Conservation (phyloP, 495 filamentous ascomycete genomes). For the Aspergillus sclerotiicarbonarius region DNA sequence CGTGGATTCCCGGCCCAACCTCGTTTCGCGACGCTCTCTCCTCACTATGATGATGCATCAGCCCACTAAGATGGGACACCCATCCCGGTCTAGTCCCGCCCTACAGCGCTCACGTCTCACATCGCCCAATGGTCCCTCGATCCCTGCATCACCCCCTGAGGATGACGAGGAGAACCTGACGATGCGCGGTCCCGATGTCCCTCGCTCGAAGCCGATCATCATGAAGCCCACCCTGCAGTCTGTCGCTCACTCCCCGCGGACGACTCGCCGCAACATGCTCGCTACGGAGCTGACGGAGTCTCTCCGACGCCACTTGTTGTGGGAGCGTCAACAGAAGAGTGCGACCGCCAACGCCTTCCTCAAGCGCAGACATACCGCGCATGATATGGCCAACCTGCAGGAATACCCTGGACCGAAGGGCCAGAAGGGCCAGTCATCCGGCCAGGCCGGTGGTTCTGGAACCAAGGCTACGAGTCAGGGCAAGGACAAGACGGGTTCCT, state of each 20-base stretch:
- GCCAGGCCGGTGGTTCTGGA: conserved; percentile 16
- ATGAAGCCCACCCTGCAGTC: conserved; percentile 59
- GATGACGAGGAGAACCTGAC: conserved; percentile 67
- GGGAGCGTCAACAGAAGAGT: conserved; percentile 87
- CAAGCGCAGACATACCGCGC: conserved; percentile 88
- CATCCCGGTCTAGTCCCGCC: conserved; percentile 75
- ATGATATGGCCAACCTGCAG: conserved; percentile 80
- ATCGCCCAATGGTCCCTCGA: conserved; percentile 70
- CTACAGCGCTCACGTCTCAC: conserved; percentile 74
- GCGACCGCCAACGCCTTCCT: conserved; percentile 83
- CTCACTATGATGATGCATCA: conserved; percentile 88
- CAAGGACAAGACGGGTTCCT: conserved; percentile 55
- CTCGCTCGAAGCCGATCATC: conserved; percentile 83
- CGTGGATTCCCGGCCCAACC: conserved; percentile 82
- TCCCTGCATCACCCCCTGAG: conserved; percentile 68
- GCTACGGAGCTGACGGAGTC: conserved; percentile 87
- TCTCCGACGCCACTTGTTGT: conserved; percentile 72
- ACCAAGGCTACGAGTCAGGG: conserved; percentile 20
- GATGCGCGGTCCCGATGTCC: conserved; percentile 70
- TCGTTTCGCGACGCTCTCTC: conserved; percentile 82
- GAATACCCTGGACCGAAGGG: conserved; percentile 60
- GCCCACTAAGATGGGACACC: conserved; percentile 47
- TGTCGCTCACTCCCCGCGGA: conserved; percentile 78
- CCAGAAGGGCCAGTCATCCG: conserved; percentile 20
- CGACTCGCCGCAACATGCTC: conserved; percentile 95